These are phyloP conservation scores for Fusarium tanahbumbuense DNA, from an alignment of 2,329 filamentous ascomycete genomes.

Conservation along the genomic window DNA sequence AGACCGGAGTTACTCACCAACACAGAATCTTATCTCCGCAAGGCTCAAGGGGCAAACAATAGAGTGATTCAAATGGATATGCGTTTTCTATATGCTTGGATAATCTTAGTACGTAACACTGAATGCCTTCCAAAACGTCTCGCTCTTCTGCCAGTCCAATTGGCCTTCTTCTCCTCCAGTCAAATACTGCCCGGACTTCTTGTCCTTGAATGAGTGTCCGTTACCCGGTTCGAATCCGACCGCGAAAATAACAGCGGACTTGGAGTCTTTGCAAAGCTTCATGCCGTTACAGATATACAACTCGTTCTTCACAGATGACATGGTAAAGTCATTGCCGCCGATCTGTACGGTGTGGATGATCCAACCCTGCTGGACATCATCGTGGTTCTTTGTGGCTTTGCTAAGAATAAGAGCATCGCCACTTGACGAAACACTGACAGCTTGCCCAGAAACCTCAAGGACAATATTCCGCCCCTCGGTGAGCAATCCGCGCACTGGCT, in stretches of 20 bases:
- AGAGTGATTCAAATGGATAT: not conserved
- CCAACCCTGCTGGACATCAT: constrained; percentile 5
- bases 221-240: not conserved
- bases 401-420: not conserved
- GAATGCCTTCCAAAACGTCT: not conserved
- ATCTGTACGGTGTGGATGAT: not conserved
- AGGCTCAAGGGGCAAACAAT: not conserved
- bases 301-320: not conserved
- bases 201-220: not conserved
- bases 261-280: not conserved
- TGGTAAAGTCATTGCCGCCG: not conserved
- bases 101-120: not conserved
- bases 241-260: not conserved
- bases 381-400: not conserved
- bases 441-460: not conserved
- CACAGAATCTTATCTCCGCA: not conserved
- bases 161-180: not conserved
- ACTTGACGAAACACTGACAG: not conserved
- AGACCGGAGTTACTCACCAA: not conserved
- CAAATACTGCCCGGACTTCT: not conserved
- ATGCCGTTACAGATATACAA: not conserved
- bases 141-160: not conserved
- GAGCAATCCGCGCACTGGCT: constrained; percentile 1
- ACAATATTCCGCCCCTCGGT: not conserved
- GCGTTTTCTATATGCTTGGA: not conserved